phyloP scores from a whole-genome alignment of 2,329 filamentous ascomycete genomes.

The Eutypella sp. region DNA sequence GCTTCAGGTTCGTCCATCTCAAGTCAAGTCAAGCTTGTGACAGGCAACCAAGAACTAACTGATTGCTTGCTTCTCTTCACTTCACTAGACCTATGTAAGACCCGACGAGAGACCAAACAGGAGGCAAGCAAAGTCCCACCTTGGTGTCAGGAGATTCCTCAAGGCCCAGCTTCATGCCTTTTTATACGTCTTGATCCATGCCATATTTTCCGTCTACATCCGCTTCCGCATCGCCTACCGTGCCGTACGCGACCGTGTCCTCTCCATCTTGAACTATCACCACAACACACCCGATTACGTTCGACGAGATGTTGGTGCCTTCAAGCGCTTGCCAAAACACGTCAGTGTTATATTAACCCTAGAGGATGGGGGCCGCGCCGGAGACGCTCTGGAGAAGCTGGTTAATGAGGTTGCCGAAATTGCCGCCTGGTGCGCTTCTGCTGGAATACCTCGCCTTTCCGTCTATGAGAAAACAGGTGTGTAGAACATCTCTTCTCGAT shows the following conservation, averaged over 20 bases:
- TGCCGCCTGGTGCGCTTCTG: constrained; percentile 86
- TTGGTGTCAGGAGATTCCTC: constrained; percentile 59
- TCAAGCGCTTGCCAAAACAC: constrained; percentile 75
- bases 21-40: no score
- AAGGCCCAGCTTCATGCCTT: constrained; percentile 59
- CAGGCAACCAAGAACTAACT: constrained; percentile 3
- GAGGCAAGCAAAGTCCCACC: constrained; percentile 33
- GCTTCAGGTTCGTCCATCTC: constrained; percentile 38
- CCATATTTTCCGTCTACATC: constrained; percentile 84
- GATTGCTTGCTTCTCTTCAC: no score
- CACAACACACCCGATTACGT: constrained; percentile 94
- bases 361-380: constrained; percentile 62
- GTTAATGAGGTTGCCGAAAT: constrained; percentile 90
- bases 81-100: constrained; percentile 23
- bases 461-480: constrained; percentile 88
- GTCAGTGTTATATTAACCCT: constrained; percentile 79
- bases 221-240: constrained; percentile 76
- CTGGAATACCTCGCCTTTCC: constrained; percentile 80
- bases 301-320: constrained; percentile 71
- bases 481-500: constrained; percentile 18
- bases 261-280: constrained; percentile 87
- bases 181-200: constrained; percentile 66
- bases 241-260: constrained; percentile 68
- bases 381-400: constrained; percentile 73
- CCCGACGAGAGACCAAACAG: constrained; percentile 23